phyloP scores from a whole-genome alignment of 225 moss, liverwort and hornwort species.

The Thuidium tamariscinum region DNA sequence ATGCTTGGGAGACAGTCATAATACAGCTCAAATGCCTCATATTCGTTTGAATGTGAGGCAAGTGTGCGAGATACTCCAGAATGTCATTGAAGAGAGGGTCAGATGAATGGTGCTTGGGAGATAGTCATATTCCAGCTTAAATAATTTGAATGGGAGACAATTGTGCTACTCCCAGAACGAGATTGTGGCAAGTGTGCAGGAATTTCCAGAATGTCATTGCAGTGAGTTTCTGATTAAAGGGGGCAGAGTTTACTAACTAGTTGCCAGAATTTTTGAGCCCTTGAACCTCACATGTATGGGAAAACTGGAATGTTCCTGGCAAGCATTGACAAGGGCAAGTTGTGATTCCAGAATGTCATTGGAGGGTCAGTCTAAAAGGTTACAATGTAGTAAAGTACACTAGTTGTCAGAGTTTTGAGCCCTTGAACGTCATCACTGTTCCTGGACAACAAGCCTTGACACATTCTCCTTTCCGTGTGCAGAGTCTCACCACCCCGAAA shows the following conservation, averaged over 20 bases:
- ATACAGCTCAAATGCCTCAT: not conserved
- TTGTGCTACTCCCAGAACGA: too few relatives aligned
- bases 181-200: not conserved
- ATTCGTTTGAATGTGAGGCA: not conserved
- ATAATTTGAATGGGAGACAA: too few relatives aligned
- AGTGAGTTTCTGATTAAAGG: not conserved
- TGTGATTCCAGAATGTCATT: not conserved
- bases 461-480: not conserved
- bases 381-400: not conserved
- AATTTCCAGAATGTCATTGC: not conserved
- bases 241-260: not conserved
- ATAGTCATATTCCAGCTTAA: too few relatives aligned
- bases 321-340: not conserved
- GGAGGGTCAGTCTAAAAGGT: not conserved
- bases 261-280: not conserved
- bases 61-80: not conserved
- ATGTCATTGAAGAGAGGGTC: not conserved
- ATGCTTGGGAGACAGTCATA: not conserved
- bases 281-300: not conserved
- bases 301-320: not conserved
- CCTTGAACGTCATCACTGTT: not conserved
- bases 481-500: slow-evolving; percentile 52
- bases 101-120: too few relatives aligned
- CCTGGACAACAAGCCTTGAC: not conserved
- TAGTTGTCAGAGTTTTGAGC: not conserved